Evolutionary conservation across 768 basidiomycete species (phyloP).

Genomic region (Antrodiella citrinella): DNA sequence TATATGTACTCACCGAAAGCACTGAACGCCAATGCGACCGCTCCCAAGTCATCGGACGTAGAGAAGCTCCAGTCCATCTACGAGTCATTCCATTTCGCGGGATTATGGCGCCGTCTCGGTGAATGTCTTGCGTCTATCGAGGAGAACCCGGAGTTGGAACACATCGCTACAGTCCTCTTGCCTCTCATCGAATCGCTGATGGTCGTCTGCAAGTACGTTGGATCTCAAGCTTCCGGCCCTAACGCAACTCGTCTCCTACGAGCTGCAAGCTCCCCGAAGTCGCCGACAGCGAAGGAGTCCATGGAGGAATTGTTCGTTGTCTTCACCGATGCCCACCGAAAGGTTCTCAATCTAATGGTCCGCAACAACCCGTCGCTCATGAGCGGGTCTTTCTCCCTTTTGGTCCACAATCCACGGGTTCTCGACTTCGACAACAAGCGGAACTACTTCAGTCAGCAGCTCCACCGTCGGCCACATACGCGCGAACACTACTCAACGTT

Average conservation of each 20-base stretch:
- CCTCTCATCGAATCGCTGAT: constrained; percentile 95
- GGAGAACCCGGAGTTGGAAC: constrained; percentile 69
- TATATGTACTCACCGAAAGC: constrained; percentile 80
- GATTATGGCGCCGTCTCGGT: constrained; percentile 85
- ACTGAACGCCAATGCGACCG: constrained; percentile 28
- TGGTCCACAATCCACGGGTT: constrained; percentile 93
- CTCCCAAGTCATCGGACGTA: constrained; percentile 43
- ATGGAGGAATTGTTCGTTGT: constrained; percentile 89
- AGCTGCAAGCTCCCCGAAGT: constrained; percentile 57
- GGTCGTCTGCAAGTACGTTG: constrained; percentile 97
- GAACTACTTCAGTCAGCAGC: constrained; percentile 88
- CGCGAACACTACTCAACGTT: constrained; percentile 80
- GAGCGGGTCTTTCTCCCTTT: constrained; percentile 94
- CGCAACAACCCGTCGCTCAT: constrained; percentile 96
- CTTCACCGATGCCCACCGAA: constrained; percentile 91
- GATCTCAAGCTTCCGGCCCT: constrained; percentile 46
- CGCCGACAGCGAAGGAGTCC: constrained; percentile 61
- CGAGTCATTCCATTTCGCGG: constrained; percentile 83
- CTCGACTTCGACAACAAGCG: constrained; percentile 99
- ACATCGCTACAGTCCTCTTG: constrained; percentile 86
- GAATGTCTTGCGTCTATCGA: constrained; percentile 82
- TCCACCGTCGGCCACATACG: constrained; percentile 72
- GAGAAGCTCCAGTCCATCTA: constrained; percentile 87
- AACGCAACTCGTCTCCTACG: constrained; percentile 44
- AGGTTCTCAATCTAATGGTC: constrained; percentile 94